Base-by-base conservation (phyloP, 1,139 yeast genomes). In the Yamadazyma sp. region DNA sequence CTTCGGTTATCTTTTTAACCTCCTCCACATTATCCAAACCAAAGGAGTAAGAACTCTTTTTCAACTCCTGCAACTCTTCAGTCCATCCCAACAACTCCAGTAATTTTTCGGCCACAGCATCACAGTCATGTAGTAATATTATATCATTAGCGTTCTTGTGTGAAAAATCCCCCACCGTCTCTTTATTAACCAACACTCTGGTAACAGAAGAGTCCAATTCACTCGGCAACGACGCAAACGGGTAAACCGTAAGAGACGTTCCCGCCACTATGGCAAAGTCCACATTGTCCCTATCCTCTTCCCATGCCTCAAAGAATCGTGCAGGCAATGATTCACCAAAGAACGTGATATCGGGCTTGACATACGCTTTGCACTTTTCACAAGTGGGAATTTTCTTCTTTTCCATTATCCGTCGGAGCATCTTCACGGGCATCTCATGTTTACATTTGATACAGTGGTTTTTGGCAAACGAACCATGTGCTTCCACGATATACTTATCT, bases 271-370 rank as follows among this genome's bases (percentile, higher is more conserved):
- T 78, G 0, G 88, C 90, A 20, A 90, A 57, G 47, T 84, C 89
- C n/a, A 85, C 75, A 0, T 67, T 64, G 3, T 64, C 64, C 4
- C 64, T 45, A 51, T 88, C 96, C 13, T 73, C 68, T 3, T 82
- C 87, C 82, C 90, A 85, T 24, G 56, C 48, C 2, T 76, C 77
- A 58, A 85, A 89, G 53, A 89, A 86, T 40, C 67, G 64, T 1
- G 50, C 52, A 0, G 97, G 97, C 16, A 90, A 66, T 0, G 82
- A 76, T 59, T 90, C 97, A 1, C 97, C 97, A 62, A 89, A 90
- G 53, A 90, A 90, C 0, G 87, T 95, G 47, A 90, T 92, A 52
- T 87, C 94, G 0, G 97, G 98, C 54, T 90, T 90, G 24, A 92
- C 89, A 29, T 79, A 72, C 0, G 96, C 95, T 2, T 65, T 52